Evolutionary conservation across 1,284 basidiomycete genomes (phyloP), one percentile per base, ranked within the genome.

Genomic region (Ustilago vetiveriae): DNA sequence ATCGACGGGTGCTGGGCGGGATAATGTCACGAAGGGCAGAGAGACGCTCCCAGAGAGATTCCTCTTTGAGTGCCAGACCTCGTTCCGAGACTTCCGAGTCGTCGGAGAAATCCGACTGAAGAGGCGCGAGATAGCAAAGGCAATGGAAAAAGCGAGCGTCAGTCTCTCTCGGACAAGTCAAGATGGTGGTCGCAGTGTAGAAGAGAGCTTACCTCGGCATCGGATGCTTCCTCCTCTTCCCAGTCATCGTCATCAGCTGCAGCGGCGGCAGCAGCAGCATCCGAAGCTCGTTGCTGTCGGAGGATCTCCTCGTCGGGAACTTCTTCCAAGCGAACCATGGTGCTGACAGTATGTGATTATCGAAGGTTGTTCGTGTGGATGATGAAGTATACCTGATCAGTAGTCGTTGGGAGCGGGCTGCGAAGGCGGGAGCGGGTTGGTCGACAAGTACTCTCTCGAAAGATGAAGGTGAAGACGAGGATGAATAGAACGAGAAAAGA

Each of bases 11-110:
- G 16, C 89, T 85, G 19, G 96, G 94, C 3, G 94, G 90, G 9
- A 98, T 88, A 79, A 98, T 97, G 86, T 98, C 95, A 73, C 90
- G 90, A 80, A 98, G 89, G 21, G 95, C 95, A 57, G 88, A 86
- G 78, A 98, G 77, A 60, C 95, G 91, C 84, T 98, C 92, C 76
- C 88, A 86, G 74, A 97, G 73, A n/a, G 93, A 88, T 84, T 98
- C 95, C 30, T 75, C 50, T 26, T 56, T 49, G 8, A 78, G 35
- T 4, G 69, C 54, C 13, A 79, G 54, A 21, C 72, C 77, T 30
- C 74, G 74, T 58, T 79, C 77, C 6, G 65, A 57, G 7, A 79
- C 77, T 3, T 76, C 74, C 9, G 70, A 72, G 41, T 76, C 71
- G 53, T 76, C 71, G 1, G 71, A 76, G 50, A 73, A 64, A 35